Evolutionary conservation across 352 stramenopile genomes (phyloP), one percentile per base, ranked within the genome.

Genomic region (Pythium grandisporangium): DNA sequence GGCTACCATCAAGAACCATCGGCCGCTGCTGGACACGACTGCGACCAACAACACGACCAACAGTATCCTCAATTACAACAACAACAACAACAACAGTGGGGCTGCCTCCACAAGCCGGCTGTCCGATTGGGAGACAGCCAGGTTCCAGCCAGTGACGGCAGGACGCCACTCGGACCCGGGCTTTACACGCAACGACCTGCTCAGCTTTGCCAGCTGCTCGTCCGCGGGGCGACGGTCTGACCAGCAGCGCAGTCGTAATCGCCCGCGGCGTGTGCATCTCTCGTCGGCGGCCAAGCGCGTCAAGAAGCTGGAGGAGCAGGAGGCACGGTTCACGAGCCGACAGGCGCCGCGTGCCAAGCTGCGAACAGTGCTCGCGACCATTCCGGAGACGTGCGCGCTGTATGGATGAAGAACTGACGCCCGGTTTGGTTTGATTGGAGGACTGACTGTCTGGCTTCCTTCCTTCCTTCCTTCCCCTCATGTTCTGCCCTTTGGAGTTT

Each of bases 261-360:
- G 77, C 19, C 35, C 58, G 6, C 62, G 62, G 14, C 79, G 79
- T 19, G 70, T 90, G 42, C 74, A 90, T 40, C 55, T 87, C 45
- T 90, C 77, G 22, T 87, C 77, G 12, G 77, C 74, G 8, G 77
- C 77, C 35, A 90, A 90, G 66, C 77, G 77, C 37, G 69, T 87
- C 8, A 87, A 90, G 56, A 80, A 67, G 41, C 66, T 87, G n/a
- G 77, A 90, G 40, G 77, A 90, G 37, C 62, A 82, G 30, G 77
- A 90, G 46, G 76, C 76, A 12, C 69, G 73, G 14, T 86, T 87
- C 44, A 66, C 42, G 50, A 66, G 43, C 37, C 56, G 38, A 42
- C 65, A 48, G 2, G 40, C 38, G 30, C 37, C 38, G 45, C 53
- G 30, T 37, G 55, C 59, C 23, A 73, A 70, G 49, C 71, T 65